Percentiles rank a stretch among this genome's conserved stretches.
Evolutionary conservation across 1,284 basidiomycete species (phyloP).

Genomic region (Tylopilus sp.): DNA sequence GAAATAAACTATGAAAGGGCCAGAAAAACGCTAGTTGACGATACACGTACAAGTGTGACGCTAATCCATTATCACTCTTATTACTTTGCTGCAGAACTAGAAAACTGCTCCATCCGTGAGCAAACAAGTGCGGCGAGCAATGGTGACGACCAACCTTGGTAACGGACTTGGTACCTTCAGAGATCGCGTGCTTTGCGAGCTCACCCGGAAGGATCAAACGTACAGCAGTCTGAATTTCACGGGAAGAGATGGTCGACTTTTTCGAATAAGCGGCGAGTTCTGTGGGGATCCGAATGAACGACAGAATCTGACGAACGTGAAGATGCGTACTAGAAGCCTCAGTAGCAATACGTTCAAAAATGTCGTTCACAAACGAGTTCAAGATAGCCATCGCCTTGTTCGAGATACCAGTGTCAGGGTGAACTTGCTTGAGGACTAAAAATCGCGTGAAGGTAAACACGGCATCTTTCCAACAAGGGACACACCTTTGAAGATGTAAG

Average conservation of each 20-base stretch:
- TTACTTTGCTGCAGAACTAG: constrained; percentile 61
- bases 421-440: constrained; percentile 65
- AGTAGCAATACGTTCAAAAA: constrained; percentile 73
- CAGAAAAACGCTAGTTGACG: constrained; percentile 16
- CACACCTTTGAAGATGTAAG: constrained; percentile 90
- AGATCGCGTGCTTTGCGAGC: constrained; percentile 65
- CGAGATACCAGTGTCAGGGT: constrained; percentile 77
- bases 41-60: constrained; percentile 23
- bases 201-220: constrained; percentile 76
- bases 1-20: background rate
- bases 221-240: constrained; percentile 80
- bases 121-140: background rate
- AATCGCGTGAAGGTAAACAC: background rate
- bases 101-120: constrained; percentile 43
- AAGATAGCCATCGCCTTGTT: constrained; percentile 82
- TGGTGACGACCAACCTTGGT: constrained; percentile 35
- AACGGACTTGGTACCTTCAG: constrained; percentile 68
- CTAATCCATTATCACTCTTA: background rate
- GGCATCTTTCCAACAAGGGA: background rate
- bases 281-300: constrained; percentile 18
- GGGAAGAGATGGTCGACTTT: constrained; percentile 69
- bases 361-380: constrained; percentile 73
- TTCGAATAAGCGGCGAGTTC: constrained; percentile 78
- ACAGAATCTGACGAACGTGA: background rate
- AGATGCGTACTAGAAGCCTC: constrained; percentile 57